Evolutionary conservation across 2,329 filamentous ascomycete genomes (phyloP), one percentile per base, ranked within the genome.

Genomic region (Cadophora gregata): DNA sequence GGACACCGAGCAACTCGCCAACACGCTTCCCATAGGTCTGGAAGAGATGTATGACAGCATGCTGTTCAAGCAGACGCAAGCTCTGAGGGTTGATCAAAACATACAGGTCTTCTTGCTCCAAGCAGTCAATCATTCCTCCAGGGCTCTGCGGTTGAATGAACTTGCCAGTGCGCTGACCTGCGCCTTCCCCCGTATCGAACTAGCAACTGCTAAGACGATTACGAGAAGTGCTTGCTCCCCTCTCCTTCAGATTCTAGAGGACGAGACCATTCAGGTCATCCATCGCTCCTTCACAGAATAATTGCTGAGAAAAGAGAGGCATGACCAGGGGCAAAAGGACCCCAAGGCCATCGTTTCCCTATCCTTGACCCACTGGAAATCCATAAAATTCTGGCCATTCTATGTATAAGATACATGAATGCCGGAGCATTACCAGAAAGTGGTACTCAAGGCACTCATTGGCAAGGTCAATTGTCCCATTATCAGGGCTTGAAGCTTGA

Each of bases 251-350:
- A 74, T 82, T 24, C 69, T 81, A 2, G 79, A 80, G 29, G 80
- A 83, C 60, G 81, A 82, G 63, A 81, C 79, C 0, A 64, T 83
- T 21, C 77, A 77, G 21, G 77, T 83, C 8, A 79, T 83, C 10
- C 81, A 84, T 68, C 81, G 83, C 63, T 83, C 81, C 0, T 79
- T 83, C 51, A 82, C 81, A 4, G 81, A 84, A 66, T 83, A 80
- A 61, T 69, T 83, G 25, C 75, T 77, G 2, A 78, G 77, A 9
- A 56, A n/a, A 4, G 53, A 65, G n/a, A 51, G 71, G 38, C 47
- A 33, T 33, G 10, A 10, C 31, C 31, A 5, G 31, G 10, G 31
- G 5, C 5, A 33, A 33, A 33, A 33, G 31, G 31, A 5, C 10
- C 31, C 31, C 31, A 5, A 5, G 10, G 31, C 31, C 31, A 33